Evolutionary conservation across 164 flowering plant species (phyloP).

Genomic region (Santalum album): DNA sequence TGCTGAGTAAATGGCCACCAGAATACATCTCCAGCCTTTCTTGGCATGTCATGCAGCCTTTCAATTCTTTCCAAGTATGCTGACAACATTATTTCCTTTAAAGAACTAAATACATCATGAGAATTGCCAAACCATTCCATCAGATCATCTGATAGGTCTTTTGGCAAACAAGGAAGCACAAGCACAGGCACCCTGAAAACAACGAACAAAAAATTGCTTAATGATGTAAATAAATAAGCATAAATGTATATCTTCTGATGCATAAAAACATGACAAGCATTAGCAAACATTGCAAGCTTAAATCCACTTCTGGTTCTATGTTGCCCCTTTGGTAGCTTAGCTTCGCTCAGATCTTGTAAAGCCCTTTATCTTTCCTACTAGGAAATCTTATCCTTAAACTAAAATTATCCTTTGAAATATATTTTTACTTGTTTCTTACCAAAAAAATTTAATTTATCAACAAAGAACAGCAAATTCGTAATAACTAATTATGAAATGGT

Average conservation of each 20-base stretch:
- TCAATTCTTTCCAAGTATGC: slow-evolving; percentile 43
- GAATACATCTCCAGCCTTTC: slow-evolving; percentile 53
- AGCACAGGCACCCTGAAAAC: slow-evolving; percentile 68
- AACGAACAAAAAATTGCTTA: neutral
- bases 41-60: slow-evolving; percentile 62
- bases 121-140: slow-evolving; percentile 79
- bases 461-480: neutral
- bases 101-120: slow-evolving; percentile 39
- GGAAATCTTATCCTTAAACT: neutral
- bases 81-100: slow-evolving; percentile 53
- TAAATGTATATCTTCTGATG: neutral
- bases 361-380: neutral
- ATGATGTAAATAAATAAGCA: neutral
- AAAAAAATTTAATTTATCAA: too few species aligned
- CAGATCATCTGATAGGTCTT: slow-evolving; percentile 63
- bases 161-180: slow-evolving; percentile 70
- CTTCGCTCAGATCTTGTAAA: neutral
- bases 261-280: neutral
- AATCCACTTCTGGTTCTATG: neutral
- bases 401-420: neutral
- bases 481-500: too few species aligned
- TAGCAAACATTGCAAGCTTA: too few species aligned
- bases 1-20: slow-evolving; percentile 99
- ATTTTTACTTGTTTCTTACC: neutral
- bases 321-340: neutral